Evolutionary conservation across 345 rosid species (phyloP), one percentile per base, ranked within the genome.

Genomic region (Bretschneidera sinensis): DNA sequence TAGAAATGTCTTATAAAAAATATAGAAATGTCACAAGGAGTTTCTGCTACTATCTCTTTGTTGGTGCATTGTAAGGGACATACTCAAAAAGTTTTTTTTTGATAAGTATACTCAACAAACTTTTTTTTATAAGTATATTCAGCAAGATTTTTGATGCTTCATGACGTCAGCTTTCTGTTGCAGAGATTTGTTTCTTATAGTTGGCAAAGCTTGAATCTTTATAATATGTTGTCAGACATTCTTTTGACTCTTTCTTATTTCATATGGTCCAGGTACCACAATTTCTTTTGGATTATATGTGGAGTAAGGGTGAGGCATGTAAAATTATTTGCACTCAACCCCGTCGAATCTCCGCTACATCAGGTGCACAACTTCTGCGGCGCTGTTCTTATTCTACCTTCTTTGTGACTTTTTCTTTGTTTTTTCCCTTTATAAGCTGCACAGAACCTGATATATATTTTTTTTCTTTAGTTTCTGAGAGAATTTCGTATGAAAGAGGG

Each of bases 281-380:
- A 77, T 92, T 65, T 82, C 73, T 92, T 63, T 74, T 92, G 79
- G 96, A 92, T 55, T 60, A 81, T 64, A 79, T 81, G 83, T 87
- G 97, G 98, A 82, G 75, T 64, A 83, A 76, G 71, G 79, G 87
- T 16, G 81, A 85, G 71, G 72, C 79, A 7, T 92, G 98, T 70
- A 92, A 92, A 79, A 87, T 92, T 69, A 69, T 92, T 15, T 92
- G 98, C 75, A 85, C 98, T 61, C 98, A 92, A 76, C 98, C 98
- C 66, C 96, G 98, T 58, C 96, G 98, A 70, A 87, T 92, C 71
- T 92, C 97, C 18, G 97, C 98, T 20, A 89, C 72, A 62, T 92
- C 98, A 74, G 97, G 98, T 92, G 57, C 28, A 10, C 47, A 63
- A 20, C 62, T 63, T 62, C 1, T 68, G 60, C 50, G 24, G 59